Conservation (phyloP, 1,284 basidiomycete genomes). For the Anthracocystis panici-leucophaei region DNA sequence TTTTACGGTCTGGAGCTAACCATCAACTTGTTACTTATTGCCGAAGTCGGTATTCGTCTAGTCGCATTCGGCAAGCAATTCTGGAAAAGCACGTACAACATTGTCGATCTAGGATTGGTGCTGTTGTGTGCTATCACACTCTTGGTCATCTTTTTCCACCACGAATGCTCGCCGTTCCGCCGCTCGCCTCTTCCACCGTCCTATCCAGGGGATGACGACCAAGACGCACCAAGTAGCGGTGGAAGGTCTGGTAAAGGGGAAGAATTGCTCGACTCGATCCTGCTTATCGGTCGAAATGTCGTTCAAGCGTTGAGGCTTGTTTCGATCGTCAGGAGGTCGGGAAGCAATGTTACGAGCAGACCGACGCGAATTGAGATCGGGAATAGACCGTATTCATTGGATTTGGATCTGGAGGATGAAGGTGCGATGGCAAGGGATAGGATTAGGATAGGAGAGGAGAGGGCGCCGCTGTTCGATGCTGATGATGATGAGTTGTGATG, state of each 20-base stretch:
- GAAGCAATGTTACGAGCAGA: constrained; percentile 57
- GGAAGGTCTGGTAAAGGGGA: constrained; percentile 59
- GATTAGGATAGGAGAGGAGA: constrained; percentile 64
- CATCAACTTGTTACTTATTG: constrained; percentile 65
- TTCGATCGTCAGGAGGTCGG: constrained; percentile 61
- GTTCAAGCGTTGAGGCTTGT: constrained; percentile 65
- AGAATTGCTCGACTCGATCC: constrained; percentile 65
- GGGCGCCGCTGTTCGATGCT: constrained; percentile 45
- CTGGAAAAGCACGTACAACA: constrained; percentile 68
- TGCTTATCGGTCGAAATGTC: constrained; percentile 66
- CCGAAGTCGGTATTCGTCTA: constrained; percentile 63
- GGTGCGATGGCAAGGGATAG: constrained; percentile 63
- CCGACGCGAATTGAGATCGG: constrained; percentile 63
- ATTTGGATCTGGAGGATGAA: constrained; percentile 67
- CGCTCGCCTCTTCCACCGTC: constrained; percentile 18
- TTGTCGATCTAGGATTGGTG: constrained; percentile 65
- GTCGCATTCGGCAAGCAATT: constrained; percentile 68
- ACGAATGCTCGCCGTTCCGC: constrained; percentile 66
- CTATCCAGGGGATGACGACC: constrained; percentile 20
- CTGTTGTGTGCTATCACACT: constrained; percentile 65
- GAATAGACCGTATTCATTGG: constrained; percentile 59
- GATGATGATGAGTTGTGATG: constrained; percentile 48
- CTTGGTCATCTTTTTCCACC: constrained; percentile 64
- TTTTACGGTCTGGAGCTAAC: constrained; percentile 66
- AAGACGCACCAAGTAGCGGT: neutral